Conservation (phyloP, 1,139 yeast species). For the Lodderomyces orthopsilosis region DNA sequence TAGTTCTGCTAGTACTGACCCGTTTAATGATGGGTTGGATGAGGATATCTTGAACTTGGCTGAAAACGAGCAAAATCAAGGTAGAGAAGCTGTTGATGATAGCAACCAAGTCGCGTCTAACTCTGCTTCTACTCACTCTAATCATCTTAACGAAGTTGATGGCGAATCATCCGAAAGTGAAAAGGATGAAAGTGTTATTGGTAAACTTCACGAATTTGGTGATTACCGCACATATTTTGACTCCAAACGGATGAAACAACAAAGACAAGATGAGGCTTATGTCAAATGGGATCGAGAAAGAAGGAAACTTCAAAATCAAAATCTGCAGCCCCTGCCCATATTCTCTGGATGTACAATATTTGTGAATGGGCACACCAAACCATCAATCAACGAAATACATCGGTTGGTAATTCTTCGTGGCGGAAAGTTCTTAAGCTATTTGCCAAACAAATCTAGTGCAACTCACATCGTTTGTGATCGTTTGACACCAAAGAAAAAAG, state of each 20-base stretch:
- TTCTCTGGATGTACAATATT: conserved; percentile 65
- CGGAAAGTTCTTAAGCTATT: conserved; percentile 68
- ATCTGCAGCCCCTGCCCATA: conserved; percentile 28
- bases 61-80: not conserved
- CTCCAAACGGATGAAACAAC: conserved; percentile 67
- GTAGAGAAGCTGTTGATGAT: not conserved
- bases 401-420: conserved; percentile 73
- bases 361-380: conserved; percentile 84
- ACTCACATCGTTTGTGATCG: conserved; percentile 84
- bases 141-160: not conserved
- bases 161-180: conserved; percentile 7
- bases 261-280: conserved; percentile 56
- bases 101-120: not conserved
- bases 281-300: conserved; percentile 48
- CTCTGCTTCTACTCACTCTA: not conserved
- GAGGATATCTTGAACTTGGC: conserved; percentile 5
- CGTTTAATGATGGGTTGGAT: conserved; percentile 43
- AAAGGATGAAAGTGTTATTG: conserved; percentile 23
- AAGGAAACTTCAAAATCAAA: conserved; percentile 23
- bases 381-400: conserved; percentile 71
- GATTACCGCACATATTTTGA: conserved; percentile 68
- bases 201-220: conserved; percentile 55
- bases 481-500: conserved; percentile 70
- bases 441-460: conserved; percentile 67
- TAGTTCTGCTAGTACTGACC: conserved; percentile 34